Conservation (phyloP, 139 green algal species). For the Micractinium sp. region DNA sequence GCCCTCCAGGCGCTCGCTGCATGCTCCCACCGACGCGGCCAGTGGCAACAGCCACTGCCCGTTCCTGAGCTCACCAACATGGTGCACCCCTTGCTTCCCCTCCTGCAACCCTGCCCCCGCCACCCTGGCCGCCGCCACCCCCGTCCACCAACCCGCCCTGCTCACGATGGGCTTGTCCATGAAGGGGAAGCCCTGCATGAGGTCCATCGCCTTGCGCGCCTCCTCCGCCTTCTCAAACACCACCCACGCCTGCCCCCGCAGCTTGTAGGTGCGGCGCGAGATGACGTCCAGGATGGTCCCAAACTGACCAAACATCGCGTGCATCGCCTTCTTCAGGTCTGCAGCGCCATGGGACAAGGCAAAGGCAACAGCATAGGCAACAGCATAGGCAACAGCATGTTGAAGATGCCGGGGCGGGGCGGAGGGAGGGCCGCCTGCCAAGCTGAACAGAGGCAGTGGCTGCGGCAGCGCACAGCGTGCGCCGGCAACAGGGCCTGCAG, state of each 20-base stretch:
- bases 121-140: neutral
- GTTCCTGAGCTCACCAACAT: no score
- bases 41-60: neutral
- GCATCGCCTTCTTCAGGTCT: slow-evolving; percentile 95
- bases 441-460: neutral
- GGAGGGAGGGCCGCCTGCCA: no score
- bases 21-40: neutral
- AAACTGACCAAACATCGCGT: slow-evolving; percentile 96
- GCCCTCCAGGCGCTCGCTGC: neutral
- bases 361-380: no score
- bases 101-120: neutral
- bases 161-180: slow-evolving; percentile 96
- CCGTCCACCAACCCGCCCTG: no score
- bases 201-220: slow-evolving; percentile 84
- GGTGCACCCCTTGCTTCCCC: no score
- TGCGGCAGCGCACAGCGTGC: neutral
- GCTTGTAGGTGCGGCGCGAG: slow-evolving; percentile 80
- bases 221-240: slow-evolving; percentile 89
- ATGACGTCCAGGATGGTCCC: slow-evolving; percentile 96
- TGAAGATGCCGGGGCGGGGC: no score
- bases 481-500: neutral
- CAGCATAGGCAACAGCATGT: neutral
- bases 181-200: slow-evolving; percentile 98
- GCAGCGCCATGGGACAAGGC: no score
- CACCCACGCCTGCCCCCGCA: slow-evolving; percentile 96